Evolutionary conservation across 257 asterid genomes (phyloP), one percentile per base, ranked within the genome.

Genomic region (Galeopsis tetrahit): DNA sequence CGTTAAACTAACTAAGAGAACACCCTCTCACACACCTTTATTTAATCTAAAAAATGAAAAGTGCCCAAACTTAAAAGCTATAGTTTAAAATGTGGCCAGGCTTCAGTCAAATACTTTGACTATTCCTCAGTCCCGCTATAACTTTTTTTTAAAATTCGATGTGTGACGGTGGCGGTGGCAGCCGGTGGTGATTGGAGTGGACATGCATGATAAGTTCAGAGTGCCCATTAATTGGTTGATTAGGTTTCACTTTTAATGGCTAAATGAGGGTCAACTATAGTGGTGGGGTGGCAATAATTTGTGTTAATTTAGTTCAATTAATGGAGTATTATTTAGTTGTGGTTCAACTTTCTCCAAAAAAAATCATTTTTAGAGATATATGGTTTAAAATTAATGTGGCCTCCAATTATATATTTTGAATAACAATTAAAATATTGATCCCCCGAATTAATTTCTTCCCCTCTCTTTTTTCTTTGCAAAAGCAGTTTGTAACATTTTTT

Each of bases 51-150:
- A 15, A 68, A 51, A 44, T 75, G 36, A 51, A 73, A 72, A 59
- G 49, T 58, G 48, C 1, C 57, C 55, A 56, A 66, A 7, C 6
- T 32, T 59, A 44, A 62, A n/a, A 3, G 11, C 21, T 42, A 59
- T 15, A 15, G 11, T 21, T 28, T n/a, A 73, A 51, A 69, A 48
- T 68, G 57, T 69, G 74, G 13, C 32, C 34, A 56, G 10, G 5
- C 68, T 60, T 71, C 77, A 69, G 78, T 75, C 78, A 60, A 71
- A 43, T 71, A n/a, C n/a, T n/a, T n/a, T n/a, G n/a, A n/a, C n/a
- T n/a, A n/a, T n/a, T n/a, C n/a, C n/a, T n/a, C n/a, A n/a, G n/a
- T n/a, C n/a, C n/a, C n/a, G n/a, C n/a, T n/a, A n/a, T n/a, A n/a
- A n/a, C n/a, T n/a, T n/a, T n/a, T n/a, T n/a, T n/a, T n/a, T n/a